Evolutionary conservation across 2,329 filamentous ascomycete species (phyloP), one percentile per base, ranked within the genome.

Genomic region (Penicillium corylophilum): DNA sequence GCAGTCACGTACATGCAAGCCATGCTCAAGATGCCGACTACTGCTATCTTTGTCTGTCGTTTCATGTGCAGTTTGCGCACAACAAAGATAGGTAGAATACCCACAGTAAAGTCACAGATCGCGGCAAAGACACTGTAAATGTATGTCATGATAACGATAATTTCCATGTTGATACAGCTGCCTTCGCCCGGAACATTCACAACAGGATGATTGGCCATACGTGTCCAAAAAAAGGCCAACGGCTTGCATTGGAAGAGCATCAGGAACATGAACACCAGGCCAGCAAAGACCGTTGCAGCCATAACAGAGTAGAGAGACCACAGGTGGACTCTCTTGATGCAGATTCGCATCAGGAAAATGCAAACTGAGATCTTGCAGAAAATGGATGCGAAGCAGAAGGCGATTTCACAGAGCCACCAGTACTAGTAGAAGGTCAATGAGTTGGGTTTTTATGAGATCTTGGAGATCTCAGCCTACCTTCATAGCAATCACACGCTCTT

Each of bases 21-120:
- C 64, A 84, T 73, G 2, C 73, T 72, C 24, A 84, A 70, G 20
- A 84, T 72, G 2, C 72, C 70, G 12, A 74, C 74, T 9, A 83
- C 69, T 2, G 79, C 72, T 4, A 78, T 18, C 59, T 82, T 84
- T 3, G 74, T 77, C 47, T 70, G 73, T 8, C 51, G 60, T 46
- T 76, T 75, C 74, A 84, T 81, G 45, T 81, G 75, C 15, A 28
- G 79, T 69, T 24, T 71, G 75, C 42, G 80, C 1, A 86, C 73
- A 3, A 86, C 69, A 52, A 79, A 78, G 8, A 80, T 74, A 0
- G 80, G 81, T 5, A 83, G 63, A 38, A 83, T 71, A 10, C 76
- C 73, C 10, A 82, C 65, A 2, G 77, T 78, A 42, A 81, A 77
- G 62, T 83, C 80, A 46, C 77, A 77, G 12, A 74, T 64, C 38